phyloP scores from a whole-genome alignment of 2,329 filamentous ascomycete species.

The Venturia effusa region DNA sequence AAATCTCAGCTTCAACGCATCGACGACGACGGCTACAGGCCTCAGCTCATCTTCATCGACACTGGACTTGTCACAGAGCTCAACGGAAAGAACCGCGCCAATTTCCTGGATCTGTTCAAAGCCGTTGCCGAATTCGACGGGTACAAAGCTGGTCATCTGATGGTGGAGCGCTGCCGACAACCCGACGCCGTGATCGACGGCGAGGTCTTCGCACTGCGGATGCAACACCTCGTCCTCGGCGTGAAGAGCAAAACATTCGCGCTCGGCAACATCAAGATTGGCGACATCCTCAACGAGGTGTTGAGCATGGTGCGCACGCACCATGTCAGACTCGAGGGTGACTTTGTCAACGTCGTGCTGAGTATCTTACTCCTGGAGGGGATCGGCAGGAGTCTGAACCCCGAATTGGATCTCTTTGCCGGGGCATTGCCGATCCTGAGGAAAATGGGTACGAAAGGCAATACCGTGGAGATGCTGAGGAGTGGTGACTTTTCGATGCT shows the following conservation, averaged over 20 bases:
- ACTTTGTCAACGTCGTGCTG: constrained; percentile 97
- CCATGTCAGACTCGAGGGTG: constrained; percentile 88
- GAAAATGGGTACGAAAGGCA: constrained; percentile 70
- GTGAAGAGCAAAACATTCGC: constrained; percentile 89
- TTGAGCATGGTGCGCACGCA: constrained; percentile 83
- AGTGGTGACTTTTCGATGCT: constrained; percentile 55
- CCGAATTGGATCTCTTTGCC: constrained; percentile 75
- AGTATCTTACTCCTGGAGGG: constrained; percentile 89
- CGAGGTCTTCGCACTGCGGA: constrained; percentile 86
- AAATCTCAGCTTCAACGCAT: constrained; percentile 61
- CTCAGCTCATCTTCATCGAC: constrained; percentile 95
- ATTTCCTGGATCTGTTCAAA: constrained; percentile 93
- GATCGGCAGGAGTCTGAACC: constrained; percentile 79
- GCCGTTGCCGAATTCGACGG: constrained; percentile 94
- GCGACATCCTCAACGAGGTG: constrained; percentile 85
- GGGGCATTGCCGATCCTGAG: constrained; percentile 82
- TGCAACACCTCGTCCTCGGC: constrained; percentile 88
- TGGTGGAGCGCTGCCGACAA: constrained; percentile 91
- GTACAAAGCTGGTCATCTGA: constrained; percentile 86
- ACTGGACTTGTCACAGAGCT: constrained; percentile 91
- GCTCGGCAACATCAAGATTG: constrained; percentile 88
- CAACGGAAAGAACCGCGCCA: constrained; percentile 71
- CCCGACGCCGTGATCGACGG: constrained; percentile 80
- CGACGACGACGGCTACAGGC: constrained; percentile 78
- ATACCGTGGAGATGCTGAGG: constrained; percentile 39